Conservation (phyloP, 495 filamentous ascomycete species). For the Aspergillus avenaceus region DNA sequence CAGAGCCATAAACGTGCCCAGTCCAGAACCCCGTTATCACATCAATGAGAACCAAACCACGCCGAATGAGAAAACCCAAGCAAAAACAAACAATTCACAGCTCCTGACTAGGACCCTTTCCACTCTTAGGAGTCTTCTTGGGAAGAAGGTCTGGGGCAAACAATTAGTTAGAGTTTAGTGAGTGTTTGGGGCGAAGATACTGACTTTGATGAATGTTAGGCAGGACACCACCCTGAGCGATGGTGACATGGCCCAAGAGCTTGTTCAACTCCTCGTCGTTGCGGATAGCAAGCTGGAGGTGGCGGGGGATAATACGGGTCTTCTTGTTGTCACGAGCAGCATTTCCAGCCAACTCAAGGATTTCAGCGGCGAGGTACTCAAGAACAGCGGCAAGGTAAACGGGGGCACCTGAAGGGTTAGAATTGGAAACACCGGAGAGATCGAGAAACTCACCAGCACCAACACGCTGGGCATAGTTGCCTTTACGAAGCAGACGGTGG, state of each 20-base stretch:
- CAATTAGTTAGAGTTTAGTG: constrained; percentile 40
- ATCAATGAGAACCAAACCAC: constrained; percentile 62
- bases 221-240: constrained; percentile 98
- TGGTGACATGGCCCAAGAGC: constrained; percentile 97
- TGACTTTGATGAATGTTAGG: constrained; percentile 98
- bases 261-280: constrained; percentile 99
- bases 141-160: constrained; percentile 76
- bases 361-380: constrained; percentile 97
- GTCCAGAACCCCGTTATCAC: constrained; percentile 89
- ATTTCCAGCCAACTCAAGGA: constrained; percentile 97
- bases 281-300: constrained; percentile 98
- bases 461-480: constrained; percentile 99
- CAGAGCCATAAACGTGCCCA: constrained; percentile 72
- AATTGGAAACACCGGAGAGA: neutral
- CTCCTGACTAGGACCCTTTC: constrained; percentile 88
- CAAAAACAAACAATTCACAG: constrained; percentile 57
- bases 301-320: constrained; percentile 99
- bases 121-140: constrained; percentile 94
- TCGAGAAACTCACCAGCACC: constrained; percentile 70
- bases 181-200: constrained; percentile 36
- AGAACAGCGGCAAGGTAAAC: constrained; percentile 98
- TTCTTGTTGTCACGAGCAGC: constrained; percentile 99
- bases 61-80: constrained; percentile 57
- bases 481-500: constrained; percentile 98
- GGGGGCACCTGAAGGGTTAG: constrained; percentile 66